These are phyloP conservation scores for Diaporthe eres DNA, from an alignment of 2,329 filamentous ascomycete species.

Conservation along the genomic window DNA sequence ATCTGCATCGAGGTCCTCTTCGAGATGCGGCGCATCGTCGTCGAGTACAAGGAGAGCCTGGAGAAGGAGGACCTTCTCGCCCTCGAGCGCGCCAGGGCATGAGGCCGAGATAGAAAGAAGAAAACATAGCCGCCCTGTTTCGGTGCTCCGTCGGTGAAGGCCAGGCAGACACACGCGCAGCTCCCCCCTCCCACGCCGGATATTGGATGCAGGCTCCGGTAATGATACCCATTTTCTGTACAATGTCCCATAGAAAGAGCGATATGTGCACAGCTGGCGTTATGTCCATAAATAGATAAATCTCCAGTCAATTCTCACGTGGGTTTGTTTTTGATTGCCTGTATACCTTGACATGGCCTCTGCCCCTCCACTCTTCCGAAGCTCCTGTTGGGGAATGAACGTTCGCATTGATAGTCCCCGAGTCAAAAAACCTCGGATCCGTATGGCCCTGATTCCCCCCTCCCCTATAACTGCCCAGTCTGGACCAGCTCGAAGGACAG, in stretches of 20 bases:
- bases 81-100: constrained; percentile 22
- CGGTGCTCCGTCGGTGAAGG: background rate
- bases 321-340: too few relatives aligned
- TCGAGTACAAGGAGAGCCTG: constrained; percentile 65
- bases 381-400: too few relatives aligned
- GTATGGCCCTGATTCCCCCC: too few relatives aligned
- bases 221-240: constrained; percentile 14
- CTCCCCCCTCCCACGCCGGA: background rate
- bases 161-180: background rate
- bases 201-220: background rate
- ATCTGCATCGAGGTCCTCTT: constrained; percentile 95
- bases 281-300: background rate
- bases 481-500: background rate
- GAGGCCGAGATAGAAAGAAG: background rate
- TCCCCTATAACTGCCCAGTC: background rate
- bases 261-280: constrained; percentile 4
- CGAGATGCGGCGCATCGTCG: constrained; percentile 81
- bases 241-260: background rate
- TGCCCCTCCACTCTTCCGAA: background rate
- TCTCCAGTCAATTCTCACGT: background rate
- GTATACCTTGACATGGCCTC: background rate
- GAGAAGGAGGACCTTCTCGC: constrained; percentile 19
- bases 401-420: too few relatives aligned
- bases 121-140: background rate
- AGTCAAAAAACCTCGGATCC: too few relatives aligned